Base-by-base conservation (phyloP, 306 rosid genomes). In the Prunus mongolica region DNA sequence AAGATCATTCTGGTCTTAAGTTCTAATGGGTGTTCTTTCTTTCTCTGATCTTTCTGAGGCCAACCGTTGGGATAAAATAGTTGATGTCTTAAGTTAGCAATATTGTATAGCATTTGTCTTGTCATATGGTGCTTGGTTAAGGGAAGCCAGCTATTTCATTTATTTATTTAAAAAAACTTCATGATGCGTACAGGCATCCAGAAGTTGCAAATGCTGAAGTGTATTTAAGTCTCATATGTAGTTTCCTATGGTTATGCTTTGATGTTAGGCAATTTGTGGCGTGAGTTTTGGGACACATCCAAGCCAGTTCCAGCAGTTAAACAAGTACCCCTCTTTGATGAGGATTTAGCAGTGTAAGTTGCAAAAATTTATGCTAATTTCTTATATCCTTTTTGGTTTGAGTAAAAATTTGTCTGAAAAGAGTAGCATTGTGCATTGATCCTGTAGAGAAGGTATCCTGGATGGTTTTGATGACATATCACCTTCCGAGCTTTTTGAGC, bases 291-390 rank as follows among this genome's bases (percentile, higher is more conserved):
- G 99, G 93, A 82, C 67, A 89, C 99, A 80, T 83, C 97, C 65
- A 96, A 92, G 85, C 90, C 99, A 27, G 87, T 96, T 67, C 99
- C 99, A 38, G 97, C 99, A 69, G 97, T 89, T 78, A 96, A 86
- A 86, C 99, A 96, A 85, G 76, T 92, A 69, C 98, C 99, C 73
- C 96, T 96, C 67, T 96, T 90, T 82, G 99, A 96, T 68, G 99
- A 96, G 86, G 99, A 96, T 83, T 85, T 96, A 82, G 98, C 96
- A 62, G 99, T 89, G 99, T 96, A 84, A 86, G 98, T 84, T 75
- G 56, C 65, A 75, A 72, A 62, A 69, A 63, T 19, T 3, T 38
- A 20, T 47, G 54, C 75, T 72, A 8, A 54, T 41, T 32, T 52
- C 8, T 64, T 20, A 5, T 24, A 28, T 9, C 77, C 28, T 49